A percentile compares a stretch with the other conserved stretches of the same genome.
These are phyloP conservation scores for Pholiota adiposa DNA, from an alignment of 1,284 basidiomycete species.

Conservation along the genomic window DNA sequence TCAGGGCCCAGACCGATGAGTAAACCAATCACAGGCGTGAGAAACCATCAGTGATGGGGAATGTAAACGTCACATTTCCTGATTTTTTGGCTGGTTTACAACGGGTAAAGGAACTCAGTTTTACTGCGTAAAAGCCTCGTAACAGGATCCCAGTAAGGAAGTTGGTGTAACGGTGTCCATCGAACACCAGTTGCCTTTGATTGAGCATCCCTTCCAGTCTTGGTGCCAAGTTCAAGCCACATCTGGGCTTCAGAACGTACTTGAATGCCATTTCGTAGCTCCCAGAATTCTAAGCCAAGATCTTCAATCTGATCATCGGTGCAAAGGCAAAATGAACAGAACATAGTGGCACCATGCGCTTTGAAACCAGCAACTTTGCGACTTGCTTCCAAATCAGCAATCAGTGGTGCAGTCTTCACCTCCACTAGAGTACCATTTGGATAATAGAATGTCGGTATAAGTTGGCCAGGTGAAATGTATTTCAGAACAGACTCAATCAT, in stretches of 20 bases:
- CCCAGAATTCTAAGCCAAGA: constrained; percentile 11
- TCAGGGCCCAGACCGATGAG: too few relatives aligned
- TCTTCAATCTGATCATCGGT: constrained; percentile 13
- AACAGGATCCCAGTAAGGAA: constrained; percentile 35
- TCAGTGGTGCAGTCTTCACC: not conserved
- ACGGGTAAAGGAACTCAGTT: too few relatives aligned
- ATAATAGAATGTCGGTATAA: constrained; percentile 21
- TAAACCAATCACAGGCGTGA: too few relatives aligned
- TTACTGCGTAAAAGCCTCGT: too few relatives aligned
- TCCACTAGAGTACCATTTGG: constrained; percentile 24
- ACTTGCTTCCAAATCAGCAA: constrained; percentile 33
- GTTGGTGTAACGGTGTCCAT: constrained; percentile 31
- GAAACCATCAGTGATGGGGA: too few relatives aligned
- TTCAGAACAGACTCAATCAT: constrained; percentile 17
- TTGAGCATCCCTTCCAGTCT: constrained; percentile 6
- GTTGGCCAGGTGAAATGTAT: constrained; percentile 16
- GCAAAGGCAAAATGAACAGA: constrained; percentile 30
- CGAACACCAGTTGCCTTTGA: constrained; percentile 28
- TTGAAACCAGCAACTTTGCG: constrained; percentile 32
- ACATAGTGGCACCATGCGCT: constrained; percentile 17
- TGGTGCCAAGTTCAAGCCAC: constrained; percentile 23
- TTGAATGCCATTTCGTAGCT: constrained; percentile 12
- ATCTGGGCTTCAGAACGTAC: constrained; percentile 21
- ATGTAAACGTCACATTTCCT: too few relatives aligned
- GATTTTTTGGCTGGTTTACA: too few relatives aligned